Evolutionary conservation across 2,329 filamentous ascomycete genomes (phyloP), one percentile per base, ranked within the genome.

Genomic region (Sordariomycetes sp.): DNA sequence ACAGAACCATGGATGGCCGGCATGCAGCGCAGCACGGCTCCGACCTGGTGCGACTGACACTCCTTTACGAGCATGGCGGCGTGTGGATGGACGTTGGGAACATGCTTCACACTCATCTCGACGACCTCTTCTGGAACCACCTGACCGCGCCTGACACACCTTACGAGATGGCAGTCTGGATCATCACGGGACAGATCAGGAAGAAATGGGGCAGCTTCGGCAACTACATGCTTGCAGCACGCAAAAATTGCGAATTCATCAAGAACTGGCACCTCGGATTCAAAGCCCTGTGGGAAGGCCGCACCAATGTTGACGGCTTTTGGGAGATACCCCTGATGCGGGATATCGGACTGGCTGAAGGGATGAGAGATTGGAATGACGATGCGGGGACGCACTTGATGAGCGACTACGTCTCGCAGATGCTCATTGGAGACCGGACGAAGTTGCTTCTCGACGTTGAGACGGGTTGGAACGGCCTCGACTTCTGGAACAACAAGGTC

Each of bases 191-290:
- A 0, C 48, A 57, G 36, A 54, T 61, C 19, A 35, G 53, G 12
- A 50, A 49, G 17, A 39, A 47, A 35, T 52, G 47, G 48, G 51
- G 50, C 1, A 52, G 54, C n/a, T 52, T 57, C 21, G 51, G 50
- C 9, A 69, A 68, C 33, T 59, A 57, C 34, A 58, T 68, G 41
- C 41, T 68, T 0, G 61, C 60, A 1, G 53, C 58, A 0, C 52
- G 62, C 4, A 62, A 60, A 21, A 52, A 54, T 2, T 62, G 61
- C 36, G 30, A 46, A 2, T 66, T 68, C 27, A 59, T 68, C 39
- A 55, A 53, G 33, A 54, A 51, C 45, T 66, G 64, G 63, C 57
- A 64, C 37, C 30, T 52, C 3, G 42, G 53, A 1, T 64, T 55
- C 41, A 50, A 48, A 9, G 47, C 53, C 27, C 42, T 63, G 0